These are phyloP conservation scores for Colletotrichum tofieldiae DNA, from an alignment of 2,329 filamentous ascomycete species.

Conservation along the genomic window DNA sequence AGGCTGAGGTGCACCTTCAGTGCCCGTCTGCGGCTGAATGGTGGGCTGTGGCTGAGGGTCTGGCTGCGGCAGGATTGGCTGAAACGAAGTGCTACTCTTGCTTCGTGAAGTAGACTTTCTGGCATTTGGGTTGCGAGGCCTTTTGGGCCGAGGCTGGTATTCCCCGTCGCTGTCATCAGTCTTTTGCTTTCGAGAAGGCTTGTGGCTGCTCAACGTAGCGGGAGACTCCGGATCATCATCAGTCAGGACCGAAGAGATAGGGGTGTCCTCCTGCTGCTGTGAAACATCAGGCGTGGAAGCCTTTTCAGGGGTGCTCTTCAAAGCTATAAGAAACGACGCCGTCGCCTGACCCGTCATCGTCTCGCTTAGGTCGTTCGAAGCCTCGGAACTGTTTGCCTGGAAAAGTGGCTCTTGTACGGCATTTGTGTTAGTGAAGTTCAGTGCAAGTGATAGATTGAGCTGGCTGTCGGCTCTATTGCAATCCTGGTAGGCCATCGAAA, in stretches of 20 bases:
- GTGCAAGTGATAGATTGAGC: background rate
- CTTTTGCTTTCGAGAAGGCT: conserved; percentile 12
- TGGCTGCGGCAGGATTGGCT: background rate
- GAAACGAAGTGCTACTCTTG: background rate
- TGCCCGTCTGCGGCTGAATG: background rate
- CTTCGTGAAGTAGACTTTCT: conserved; percentile 9
- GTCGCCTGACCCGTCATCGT: background rate
- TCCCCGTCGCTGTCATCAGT: conserved; percentile 31
- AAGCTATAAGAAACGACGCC: background rate
- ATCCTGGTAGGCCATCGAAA: background rate
- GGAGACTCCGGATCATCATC: background rate
- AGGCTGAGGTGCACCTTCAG: background rate
- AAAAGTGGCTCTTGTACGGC: background rate
- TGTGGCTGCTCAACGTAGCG: background rate
- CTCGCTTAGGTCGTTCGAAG: background rate
- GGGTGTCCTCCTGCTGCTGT: background rate
- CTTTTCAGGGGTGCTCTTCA: background rate
- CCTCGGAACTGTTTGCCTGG: background rate
- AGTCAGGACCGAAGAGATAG: background rate
- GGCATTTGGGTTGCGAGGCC: conserved; percentile 5
- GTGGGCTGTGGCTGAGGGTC: background rate
- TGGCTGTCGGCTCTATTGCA: background rate
- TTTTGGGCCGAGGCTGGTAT: conserved; percentile 21
- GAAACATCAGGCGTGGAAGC: background rate
- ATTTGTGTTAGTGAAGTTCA: background rate